Percentiles rank a stretch among this genome's conserved stretches.
Evolutionary conservation across 169 alveolate species (phyloP).

Genomic region (Eimeria necatrix): DNA sequence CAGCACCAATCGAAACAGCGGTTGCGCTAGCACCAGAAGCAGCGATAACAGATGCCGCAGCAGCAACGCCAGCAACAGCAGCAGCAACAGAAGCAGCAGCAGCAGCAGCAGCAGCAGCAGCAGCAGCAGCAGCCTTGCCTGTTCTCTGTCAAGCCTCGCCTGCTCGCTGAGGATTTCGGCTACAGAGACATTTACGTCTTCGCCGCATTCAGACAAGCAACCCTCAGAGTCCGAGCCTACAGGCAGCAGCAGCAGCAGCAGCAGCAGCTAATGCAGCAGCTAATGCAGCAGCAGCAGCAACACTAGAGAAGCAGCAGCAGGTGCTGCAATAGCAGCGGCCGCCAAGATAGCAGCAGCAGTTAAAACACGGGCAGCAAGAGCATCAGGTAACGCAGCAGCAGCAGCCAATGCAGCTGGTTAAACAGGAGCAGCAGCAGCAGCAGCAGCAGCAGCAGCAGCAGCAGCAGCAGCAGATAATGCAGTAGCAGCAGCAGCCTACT

Average conservation of each 20-base stretch:
- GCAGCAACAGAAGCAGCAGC: not conserved
- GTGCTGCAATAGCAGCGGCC: no score
- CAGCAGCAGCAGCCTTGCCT: not conserved
- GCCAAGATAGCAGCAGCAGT: no score
- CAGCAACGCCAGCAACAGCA: not conserved
- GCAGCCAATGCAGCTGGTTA: not conserved
- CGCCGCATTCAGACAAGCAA: not conserved
- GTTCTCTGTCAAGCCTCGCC: not conserved
- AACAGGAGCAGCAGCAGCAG: not conserved
- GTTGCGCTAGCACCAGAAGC: slow-evolving; percentile 8
- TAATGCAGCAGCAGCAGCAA: no score
- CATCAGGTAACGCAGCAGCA: not conserved
- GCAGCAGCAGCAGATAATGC: slow-evolving; percentile 3
- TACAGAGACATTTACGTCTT: not conserved
- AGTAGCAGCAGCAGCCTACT: slow-evolving; percentile 1
- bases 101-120: not conserved
- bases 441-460: not conserved
- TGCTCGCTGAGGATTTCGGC: not conserved
- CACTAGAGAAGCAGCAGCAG: no score
- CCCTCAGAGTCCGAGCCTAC: slow-evolving; percentile 3
- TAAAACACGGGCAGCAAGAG: no score
- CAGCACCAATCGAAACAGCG: not conserved
- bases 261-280: no score
- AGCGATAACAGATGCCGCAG: not conserved
- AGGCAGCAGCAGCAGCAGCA: not conserved